These are phyloP conservation scores for Kuraishia ogatae DNA, from an alignment of 805 yeast genomes.

Conservation along the genomic window DNA sequence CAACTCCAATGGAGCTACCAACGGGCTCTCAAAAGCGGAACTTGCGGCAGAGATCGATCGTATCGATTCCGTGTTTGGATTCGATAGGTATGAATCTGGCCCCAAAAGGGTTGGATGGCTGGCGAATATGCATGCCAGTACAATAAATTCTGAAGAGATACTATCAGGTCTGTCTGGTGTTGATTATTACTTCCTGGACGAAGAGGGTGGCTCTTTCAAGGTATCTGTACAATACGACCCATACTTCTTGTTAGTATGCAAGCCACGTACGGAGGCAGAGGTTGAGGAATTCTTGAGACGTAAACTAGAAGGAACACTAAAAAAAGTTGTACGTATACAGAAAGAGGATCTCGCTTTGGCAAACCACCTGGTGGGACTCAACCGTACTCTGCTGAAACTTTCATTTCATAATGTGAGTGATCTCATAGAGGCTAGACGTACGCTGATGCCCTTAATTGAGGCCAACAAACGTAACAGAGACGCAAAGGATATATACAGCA, in stretches of 20 bases:
- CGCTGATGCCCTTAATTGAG: slow-evolving; percentile 58
- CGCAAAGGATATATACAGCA: slow-evolving; percentile 59
- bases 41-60: slow-evolving; percentile 52
- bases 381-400: slow-evolving; percentile 55
- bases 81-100: slow-evolving; percentile 68
- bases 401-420: slow-evolving; percentile 70
- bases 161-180: slow-evolving; percentile 78
- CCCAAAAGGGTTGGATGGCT: slow-evolving; percentile 81
- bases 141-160: slow-evolving; percentile 49
- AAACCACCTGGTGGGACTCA: slow-evolving; percentile 78
- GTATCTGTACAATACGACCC: slow-evolving; percentile 81
- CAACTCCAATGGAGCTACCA: not conserved
- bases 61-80: slow-evolving; percentile 82
- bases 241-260: slow-evolving; percentile 66
- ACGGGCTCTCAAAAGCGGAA: not conserved
- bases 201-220: slow-evolving; percentile 94
- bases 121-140: slow-evolving; percentile 86
- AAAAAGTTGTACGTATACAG: slow-evolving; percentile 40
- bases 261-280: slow-evolving; percentile 56
- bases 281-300: slow-evolving; percentile 80
- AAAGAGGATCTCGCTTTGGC: slow-evolving; percentile 80
- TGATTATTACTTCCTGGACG: slow-evolving; percentile 89
- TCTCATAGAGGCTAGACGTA: slow-evolving; percentile 64
- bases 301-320: slow-evolving; percentile 54
- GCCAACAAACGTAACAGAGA: slow-evolving; percentile 56